Evolutionary conservation across 169 alveolate species (phyloP).

Genomic region (Plasmodium cynomolgi): DNA sequence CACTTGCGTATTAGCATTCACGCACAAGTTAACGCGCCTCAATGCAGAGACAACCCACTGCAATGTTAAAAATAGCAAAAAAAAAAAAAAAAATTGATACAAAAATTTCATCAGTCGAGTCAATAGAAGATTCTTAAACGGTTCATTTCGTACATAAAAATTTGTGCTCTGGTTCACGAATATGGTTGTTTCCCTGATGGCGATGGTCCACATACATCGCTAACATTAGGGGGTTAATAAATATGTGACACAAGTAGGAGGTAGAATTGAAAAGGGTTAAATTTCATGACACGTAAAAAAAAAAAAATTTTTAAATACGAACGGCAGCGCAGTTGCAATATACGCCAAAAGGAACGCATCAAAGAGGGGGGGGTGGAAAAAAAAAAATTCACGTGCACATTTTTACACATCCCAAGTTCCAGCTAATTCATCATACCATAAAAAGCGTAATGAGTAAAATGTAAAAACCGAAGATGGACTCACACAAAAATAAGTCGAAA

Average conservation of each 20-base stretch:
- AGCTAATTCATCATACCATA: neutral
- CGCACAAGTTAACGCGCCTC: neutral
- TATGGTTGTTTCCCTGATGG: neutral
- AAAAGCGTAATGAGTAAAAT: neutral
- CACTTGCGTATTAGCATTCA: neutral
- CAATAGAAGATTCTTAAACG: neutral
- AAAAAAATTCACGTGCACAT: constrained; percentile 1
- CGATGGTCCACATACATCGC: neutral
- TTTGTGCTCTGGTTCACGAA: neutral
- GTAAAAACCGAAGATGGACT: neutral
- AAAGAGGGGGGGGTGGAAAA: neutral
- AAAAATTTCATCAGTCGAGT: neutral
- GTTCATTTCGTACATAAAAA: neutral
- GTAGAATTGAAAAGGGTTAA: neutral
- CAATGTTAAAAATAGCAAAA: neutral
- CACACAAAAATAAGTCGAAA: neutral
- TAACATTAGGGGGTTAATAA: neutral
- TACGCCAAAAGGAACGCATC: neutral
- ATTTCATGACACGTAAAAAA: neutral
- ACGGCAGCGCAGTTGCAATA: neutral
- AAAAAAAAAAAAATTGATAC: neutral
- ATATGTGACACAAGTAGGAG: neutral
- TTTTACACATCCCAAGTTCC: neutral
- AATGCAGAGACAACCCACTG: neutral
- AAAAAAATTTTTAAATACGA: neutral